Evolutionary conservation across 2,329 filamentous ascomycete genomes (phyloP).

Genomic region (Ophiostoma australiae): DNA sequence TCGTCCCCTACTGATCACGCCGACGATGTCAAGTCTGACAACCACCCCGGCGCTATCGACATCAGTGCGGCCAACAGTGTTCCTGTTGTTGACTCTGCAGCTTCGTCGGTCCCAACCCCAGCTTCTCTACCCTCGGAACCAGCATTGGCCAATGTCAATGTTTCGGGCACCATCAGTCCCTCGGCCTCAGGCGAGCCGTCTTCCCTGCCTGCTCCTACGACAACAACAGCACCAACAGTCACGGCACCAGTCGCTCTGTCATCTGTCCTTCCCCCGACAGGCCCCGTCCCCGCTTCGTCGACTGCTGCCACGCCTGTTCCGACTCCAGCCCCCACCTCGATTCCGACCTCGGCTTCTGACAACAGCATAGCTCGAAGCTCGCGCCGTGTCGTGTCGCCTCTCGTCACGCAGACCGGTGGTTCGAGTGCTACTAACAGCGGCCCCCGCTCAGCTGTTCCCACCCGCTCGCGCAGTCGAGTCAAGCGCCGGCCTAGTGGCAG

Average conservation of each 20-base stretch:
- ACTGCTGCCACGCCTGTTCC: not conserved
- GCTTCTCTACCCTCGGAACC: conserved; percentile 2
- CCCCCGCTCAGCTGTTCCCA: conserved; percentile 31
- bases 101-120: not conserved
- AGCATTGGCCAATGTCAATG: not conserved
- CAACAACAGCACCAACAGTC: not conserved
- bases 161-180: conserved; percentile 24
- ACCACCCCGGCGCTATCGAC: not conserved
- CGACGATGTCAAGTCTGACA: not conserved
- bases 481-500: conserved; percentile 77
- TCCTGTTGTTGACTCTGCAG: not conserved
- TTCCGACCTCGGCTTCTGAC: not conserved
- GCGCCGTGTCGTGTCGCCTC: conserved; percentile 21
- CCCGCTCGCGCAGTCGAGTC: conserved; percentile 55
- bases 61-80: not conserved
- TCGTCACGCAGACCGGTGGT: conserved; percentile 16
- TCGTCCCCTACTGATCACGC: not conserved
- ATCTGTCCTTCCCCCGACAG: conserved; percentile 11
- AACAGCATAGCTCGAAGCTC: conserved; percentile 9
- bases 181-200: not conserved
- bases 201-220: not conserved
- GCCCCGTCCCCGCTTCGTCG: conserved; percentile 12
- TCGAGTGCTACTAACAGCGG: not conserved
- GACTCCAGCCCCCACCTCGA: not conserved
- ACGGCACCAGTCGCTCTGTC: conserved; percentile 11